Percentiles rank a stretch among this genome's conserved stretches.
phyloP scores from a whole-genome alignment of 305 asterid genomes.

The Caryopteris hybrid region DNA sequence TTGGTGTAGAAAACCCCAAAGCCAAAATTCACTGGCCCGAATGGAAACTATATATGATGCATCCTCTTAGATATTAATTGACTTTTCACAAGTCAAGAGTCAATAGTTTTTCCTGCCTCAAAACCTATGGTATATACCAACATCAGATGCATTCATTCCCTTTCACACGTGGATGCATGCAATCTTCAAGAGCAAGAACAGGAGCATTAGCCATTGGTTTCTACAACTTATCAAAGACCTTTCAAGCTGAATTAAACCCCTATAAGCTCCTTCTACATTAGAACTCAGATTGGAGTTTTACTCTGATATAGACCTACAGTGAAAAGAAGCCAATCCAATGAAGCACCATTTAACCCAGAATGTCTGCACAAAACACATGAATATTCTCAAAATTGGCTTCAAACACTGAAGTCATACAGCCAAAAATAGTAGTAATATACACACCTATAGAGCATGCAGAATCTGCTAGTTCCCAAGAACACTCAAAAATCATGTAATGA shows the following conservation, averaged over 20 bases:
- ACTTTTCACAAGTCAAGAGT: not conserved
- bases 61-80: not conserved
- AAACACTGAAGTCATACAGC: not conserved
- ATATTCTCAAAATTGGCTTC: not conserved
- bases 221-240: slow-evolving; percentile 1
- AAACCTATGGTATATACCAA: not conserved
- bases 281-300: not conserved
- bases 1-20: not conserved
- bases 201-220: not conserved
- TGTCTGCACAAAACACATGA: not conserved
- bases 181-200: not conserved
- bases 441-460: not conserved
- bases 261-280: not conserved
- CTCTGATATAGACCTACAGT: not conserved
- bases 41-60: not conserved
- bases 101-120: not conserved
- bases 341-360: not conserved
- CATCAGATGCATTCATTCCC: not conserved
- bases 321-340: slow-evolving; percentile 2
- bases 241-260: not conserved
- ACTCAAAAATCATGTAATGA: not conserved
- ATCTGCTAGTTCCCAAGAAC: slow-evolving; percentile 1
- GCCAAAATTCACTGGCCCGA: not conserved
- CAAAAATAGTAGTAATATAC: not conserved
- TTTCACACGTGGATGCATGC: not conserved